Evolutionary conservation across 805 yeast genomes (phyloP).

Genomic region (Pichia californica): DNA sequence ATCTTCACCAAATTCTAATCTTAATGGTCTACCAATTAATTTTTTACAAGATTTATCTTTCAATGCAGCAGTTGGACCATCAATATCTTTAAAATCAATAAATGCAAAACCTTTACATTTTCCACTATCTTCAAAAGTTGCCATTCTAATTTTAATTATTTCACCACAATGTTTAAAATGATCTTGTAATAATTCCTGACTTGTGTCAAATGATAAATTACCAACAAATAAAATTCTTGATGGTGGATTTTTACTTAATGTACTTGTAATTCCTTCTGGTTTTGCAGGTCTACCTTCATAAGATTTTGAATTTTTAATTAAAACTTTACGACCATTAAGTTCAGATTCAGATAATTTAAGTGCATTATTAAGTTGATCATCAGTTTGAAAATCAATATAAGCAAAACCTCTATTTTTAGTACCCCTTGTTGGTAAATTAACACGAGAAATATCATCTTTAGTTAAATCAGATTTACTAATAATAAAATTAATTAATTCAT

Average conservation of each 20-base stretch:
- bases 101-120: constrained; percentile 97
- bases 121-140: constrained; percentile 95
- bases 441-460: constrained; percentile 60
- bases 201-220: constrained; percentile 86
- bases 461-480: constrained; percentile 46
- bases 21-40: constrained; percentile 64
- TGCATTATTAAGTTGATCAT: constrained; percentile 54
- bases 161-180: constrained; percentile 92
- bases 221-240: constrained; percentile 88
- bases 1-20: constrained; percentile 94
- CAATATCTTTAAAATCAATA: constrained; percentile 74
- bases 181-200: constrained; percentile 66
- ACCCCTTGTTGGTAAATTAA: constrained; percentile 72
- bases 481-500: constrained; percentile 63
- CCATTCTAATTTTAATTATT: constrained; percentile 81
- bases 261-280: constrained; percentile 11
- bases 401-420: constrained; percentile 81
- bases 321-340: constrained; percentile 76
- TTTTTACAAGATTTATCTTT: constrained; percentile 60
- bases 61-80: constrained; percentile 78
- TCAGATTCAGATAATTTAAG: constrained; percentile 62
- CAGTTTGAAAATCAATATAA: constrained; percentile 70
- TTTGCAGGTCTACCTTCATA: constrained; percentile 81
- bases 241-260: constrained; percentile 71
- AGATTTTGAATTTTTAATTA: constrained; percentile 75